Base-by-base conservation (phyloP, 2,329 filamentous ascomycete genomes). In the Aspergillus clavatus region DNA sequence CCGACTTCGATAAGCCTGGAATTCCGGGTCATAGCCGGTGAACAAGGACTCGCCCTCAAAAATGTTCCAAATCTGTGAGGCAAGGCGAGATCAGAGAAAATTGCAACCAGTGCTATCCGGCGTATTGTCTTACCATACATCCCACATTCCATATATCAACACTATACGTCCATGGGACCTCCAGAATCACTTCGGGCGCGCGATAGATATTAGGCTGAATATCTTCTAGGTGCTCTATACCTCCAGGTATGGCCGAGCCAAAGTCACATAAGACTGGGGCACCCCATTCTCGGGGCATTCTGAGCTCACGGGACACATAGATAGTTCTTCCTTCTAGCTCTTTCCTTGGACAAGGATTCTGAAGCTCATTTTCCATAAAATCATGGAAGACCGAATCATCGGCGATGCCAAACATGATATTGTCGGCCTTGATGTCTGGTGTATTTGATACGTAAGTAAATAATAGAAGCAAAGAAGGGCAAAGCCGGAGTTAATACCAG, bases 81-180 rank as follows among this genome's bases (percentile, higher is more conserved):
- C 43, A 1, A 48, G 3, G 3, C 8, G 43, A 49, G 12, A 24
- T 41, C 49, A 44, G 47, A 36, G 5, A 46, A 31, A 38, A 41
- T 47, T 47, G 5, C 2, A 5, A 16, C 8, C 37, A 35, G 21
- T 45, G 44, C 21, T 24, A 46, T 50, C 33, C 42, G 22, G 21
- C 39, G 36, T 14, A 26, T 38, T 46, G 21, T 31, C 67, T 61
- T 62, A 76, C 73, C 75, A 78, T 69, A 43, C 70, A 73, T 7
- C 74, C 75, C 3, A 67, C 64, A 45, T 74, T 77, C 76, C 76
- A 80, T 42, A 80, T 72, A 57, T 80, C 75, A 11, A 75, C 62
- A 14, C 66, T 61, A 41, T 71, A 74, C 0, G 61, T 60, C 76
- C 75, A 79, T 1, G 68, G 66, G 3, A 53, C 61, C 53, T 65